A percentile compares a stretch with the other conserved stretches of the same genome.
Conservation (phyloP, 2,329 filamentous ascomycete species). For the Colletotrichum acutatum region DNA sequence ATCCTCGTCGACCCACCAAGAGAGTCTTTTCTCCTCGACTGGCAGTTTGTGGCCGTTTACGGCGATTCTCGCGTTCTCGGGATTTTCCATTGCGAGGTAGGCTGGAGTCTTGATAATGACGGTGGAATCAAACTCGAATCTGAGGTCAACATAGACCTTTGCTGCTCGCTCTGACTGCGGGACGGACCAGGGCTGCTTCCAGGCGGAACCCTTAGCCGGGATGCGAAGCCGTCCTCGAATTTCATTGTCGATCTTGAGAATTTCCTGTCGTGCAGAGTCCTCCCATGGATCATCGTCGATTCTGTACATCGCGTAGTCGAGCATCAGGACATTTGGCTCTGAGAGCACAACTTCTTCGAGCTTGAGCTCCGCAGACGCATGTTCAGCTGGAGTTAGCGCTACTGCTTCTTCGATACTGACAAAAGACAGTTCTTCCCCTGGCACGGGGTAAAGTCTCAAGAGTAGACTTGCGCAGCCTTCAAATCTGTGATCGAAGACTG, state of each 20-base stretch:
- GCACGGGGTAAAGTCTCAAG: constrained; percentile 33
- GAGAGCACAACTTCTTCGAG: constrained; percentile 36
- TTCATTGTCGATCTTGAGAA: constrained; percentile 44
- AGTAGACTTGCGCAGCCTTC: constrained; percentile 45
- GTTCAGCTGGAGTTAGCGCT: background rate
- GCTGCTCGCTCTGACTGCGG: constrained; percentile 37
- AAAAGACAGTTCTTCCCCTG: constrained; percentile 1
- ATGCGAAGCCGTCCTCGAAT: constrained; percentile 40
- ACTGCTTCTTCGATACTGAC: background rate
- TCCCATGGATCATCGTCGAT: constrained; percentile 39
- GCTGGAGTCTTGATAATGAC: constrained; percentile 29
- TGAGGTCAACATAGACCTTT: constrained; percentile 37
- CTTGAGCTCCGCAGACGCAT: background rate
- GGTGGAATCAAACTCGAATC: constrained; percentile 40
- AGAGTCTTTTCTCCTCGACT: background rate
- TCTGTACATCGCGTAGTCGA: constrained; percentile 43
- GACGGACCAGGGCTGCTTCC: constrained; percentile 43
- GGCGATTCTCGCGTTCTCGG: constrained; percentile 37
- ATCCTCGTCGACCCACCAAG: constrained; percentile 46
- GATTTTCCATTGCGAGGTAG: constrained; percentile 42
- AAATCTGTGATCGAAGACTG: constrained; percentile 40
- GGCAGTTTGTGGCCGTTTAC: constrained; percentile 37
- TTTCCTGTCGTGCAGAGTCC: constrained; percentile 35
- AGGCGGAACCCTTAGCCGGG: constrained; percentile 40
- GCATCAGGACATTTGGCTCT: constrained; percentile 44